phyloP scores from a whole-genome alignment of 1,284 basidiomycete genomes.

The Somion occarium region DNA sequence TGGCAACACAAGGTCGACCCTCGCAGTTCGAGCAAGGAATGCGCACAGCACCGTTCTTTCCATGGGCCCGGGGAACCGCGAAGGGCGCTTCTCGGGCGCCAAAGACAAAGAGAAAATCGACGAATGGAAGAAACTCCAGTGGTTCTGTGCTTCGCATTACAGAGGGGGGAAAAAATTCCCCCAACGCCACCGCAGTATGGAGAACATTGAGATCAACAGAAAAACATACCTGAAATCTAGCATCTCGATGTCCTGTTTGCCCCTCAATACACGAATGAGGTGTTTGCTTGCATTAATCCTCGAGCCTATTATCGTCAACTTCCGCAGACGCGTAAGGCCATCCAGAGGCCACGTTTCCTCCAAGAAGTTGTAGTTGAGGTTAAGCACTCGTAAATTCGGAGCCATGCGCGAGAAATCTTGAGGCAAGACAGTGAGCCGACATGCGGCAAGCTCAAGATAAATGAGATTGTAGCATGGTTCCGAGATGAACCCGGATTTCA shows the following conservation, averaged over 20 bases:
- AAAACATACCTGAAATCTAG: slow-evolving; percentile 80
- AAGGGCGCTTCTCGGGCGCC: not conserved
- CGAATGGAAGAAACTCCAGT: slow-evolving; percentile 2
- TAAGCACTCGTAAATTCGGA: slow-evolving; percentile 90
- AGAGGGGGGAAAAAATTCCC: not conserved
- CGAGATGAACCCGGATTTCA: slow-evolving; percentile 41
- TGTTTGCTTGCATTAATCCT: slow-evolving; percentile 68
- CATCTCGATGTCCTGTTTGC: slow-evolving; percentile 78
- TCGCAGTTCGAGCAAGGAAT: not conserved
- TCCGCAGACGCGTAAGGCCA: slow-evolving; percentile 73
- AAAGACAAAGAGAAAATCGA: not conserved
- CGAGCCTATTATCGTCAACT: slow-evolving; percentile 83
- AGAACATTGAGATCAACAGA: not conserved
- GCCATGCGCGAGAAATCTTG: slow-evolving; percentile 57
- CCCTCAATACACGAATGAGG: slow-evolving; percentile 65
- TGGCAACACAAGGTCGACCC: too few species aligned
- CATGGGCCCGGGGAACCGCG: not conserved
- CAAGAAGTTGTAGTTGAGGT: slow-evolving; percentile 94
- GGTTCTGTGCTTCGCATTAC: not conserved
- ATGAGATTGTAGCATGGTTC: slow-evolving; percentile 82
- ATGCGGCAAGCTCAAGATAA: slow-evolving; percentile 92
- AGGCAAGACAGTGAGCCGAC: slow-evolving; percentile 78
- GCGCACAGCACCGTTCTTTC: not conserved
- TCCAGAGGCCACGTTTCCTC: slow-evolving; percentile 64
- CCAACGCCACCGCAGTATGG: not conserved